Percentiles rank a stretch among this genome's conserved stretches.
phyloP scores from a whole-genome alignment of 768 basidiomycete genomes.

The Pulveroboletus sp. region DNA sequence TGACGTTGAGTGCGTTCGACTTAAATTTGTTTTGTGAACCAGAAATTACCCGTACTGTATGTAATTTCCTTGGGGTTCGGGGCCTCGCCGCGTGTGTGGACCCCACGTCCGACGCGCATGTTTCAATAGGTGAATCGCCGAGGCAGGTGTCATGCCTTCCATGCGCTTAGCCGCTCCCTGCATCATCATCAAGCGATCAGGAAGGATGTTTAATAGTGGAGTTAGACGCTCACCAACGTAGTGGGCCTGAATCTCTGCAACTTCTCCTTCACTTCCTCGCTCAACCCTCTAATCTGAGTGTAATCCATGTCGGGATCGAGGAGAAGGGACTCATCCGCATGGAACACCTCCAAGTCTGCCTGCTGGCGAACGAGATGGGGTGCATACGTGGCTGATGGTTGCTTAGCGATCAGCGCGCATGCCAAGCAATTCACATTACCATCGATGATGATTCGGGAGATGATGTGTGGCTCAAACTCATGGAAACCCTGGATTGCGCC shows the following conservation, averaged over 20 bases:
- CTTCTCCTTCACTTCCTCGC: conserved; percentile 69
- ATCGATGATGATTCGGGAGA: conserved; percentile 65
- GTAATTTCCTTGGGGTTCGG: background rate
- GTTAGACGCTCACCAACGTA: conserved; percentile 51
- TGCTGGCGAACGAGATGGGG: conserved; percentile 66
- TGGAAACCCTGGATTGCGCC: conserved; percentile 36
- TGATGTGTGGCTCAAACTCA: conserved; percentile 45
- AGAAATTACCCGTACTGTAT: background rate
- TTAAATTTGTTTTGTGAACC: background rate
- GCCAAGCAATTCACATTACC: conserved; percentile 38
- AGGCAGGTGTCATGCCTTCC: conserved; percentile 89
- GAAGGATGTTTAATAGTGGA: background rate
- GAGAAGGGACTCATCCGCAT: conserved; percentile 67
- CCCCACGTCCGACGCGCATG: conserved; percentile 47
- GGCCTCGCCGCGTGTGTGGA: background rate
- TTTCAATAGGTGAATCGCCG: conserved; percentile 62
- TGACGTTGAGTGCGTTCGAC: background rate
- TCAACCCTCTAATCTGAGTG: conserved; percentile 57
- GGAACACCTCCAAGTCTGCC: conserved; percentile 70
- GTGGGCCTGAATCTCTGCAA: conserved; percentile 57
- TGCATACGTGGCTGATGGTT: conserved; percentile 51
- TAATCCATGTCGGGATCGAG: conserved; percentile 76
- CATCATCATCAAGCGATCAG: background rate
- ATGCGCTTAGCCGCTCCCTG: conserved; percentile 93
- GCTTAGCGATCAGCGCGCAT: conserved; percentile 2